phyloP scores from a whole-genome alignment of 108 stramenopile genomes.

The Pseudonitzschia pungens region DNA sequence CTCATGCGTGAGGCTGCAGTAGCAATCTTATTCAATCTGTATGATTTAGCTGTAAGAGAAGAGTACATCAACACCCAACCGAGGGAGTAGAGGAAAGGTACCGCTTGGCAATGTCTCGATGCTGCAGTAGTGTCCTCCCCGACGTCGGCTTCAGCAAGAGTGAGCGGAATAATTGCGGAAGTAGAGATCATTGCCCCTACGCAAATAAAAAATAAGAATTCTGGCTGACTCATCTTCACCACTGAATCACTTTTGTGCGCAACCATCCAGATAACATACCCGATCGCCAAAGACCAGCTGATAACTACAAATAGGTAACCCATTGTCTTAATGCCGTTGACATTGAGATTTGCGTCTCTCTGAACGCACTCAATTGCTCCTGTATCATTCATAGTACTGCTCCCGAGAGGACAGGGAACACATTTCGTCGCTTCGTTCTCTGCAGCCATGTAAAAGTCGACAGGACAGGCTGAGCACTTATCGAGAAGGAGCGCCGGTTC shows the following conservation, averaged over 20 bases:
- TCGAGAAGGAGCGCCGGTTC: constrained; percentile 24
- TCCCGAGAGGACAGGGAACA: constrained; percentile 23
- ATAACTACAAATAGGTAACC: constrained; percentile 40
- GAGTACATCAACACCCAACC: constrained; percentile 51
- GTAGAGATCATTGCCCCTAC: constrained; percentile 43
- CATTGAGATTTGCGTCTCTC: constrained; percentile 31
- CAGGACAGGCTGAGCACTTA: constrained; percentile 36
- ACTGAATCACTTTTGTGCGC: constrained; percentile 37
- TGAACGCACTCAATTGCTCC: constrained; percentile 31
- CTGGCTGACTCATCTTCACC: constrained; percentile 41
- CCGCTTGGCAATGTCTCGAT: constrained; percentile 30
- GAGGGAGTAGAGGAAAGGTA: constrained; percentile 44
- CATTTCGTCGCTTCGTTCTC: constrained; percentile 21
- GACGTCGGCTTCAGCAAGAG: constrained; percentile 34
- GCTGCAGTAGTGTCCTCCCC: constrained; percentile 33
- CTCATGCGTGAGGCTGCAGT: background rate
- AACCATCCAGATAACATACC: constrained; percentile 37
- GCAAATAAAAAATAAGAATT: constrained; percentile 47
- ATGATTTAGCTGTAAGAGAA: constrained; percentile 44
- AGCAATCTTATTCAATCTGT: constrained; percentile 32
- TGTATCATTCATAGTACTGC: constrained; percentile 15
- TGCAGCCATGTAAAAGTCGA: constrained; percentile 29
- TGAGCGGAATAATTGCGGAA: constrained; percentile 40
- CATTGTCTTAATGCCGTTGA: constrained; percentile 24
- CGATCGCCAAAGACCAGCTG: constrained; percentile 38